Evolutionary conservation across 352 stramenopile species (phyloP).

Genomic region (Aphanomyces cochlioides): DNA sequence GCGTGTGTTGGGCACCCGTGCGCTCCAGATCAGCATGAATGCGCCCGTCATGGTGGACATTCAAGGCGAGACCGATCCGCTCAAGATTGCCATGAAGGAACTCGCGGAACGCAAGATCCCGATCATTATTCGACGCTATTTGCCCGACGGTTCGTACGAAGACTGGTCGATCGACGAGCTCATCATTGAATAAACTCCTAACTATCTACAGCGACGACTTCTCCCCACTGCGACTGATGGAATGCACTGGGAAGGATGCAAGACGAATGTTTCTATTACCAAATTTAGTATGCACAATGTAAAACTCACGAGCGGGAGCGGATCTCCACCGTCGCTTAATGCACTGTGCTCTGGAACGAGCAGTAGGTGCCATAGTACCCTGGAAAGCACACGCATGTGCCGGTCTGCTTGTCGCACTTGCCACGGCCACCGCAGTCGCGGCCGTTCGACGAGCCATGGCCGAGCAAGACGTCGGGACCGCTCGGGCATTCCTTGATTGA

Average conservation of each 20-base stretch:
- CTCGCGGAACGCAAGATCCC: conserved; percentile 98
- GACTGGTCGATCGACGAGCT: conserved; percentile 99
- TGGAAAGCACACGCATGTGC: conserved; percentile 92
- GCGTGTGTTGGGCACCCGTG: conserved; percentile 96
- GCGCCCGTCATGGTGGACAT: conserved; percentile 95
- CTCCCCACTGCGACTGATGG: too few species aligned
- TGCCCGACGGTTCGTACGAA: conserved; percentile 98
- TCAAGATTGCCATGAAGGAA: conserved; percentile 99
- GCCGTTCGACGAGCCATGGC: conserved; percentile 69
- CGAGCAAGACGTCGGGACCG: conserved; percentile 84
- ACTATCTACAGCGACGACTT: not conserved
- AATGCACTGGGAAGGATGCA: too few species aligned
- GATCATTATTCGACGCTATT: conserved; percentile 98
- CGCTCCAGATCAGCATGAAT: conserved; percentile 99
- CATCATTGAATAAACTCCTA: conserved; percentile 93
- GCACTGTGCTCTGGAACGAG: conserved; percentile 73
- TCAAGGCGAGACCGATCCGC: conserved; percentile 97
- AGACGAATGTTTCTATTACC: too few species aligned
- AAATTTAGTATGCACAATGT: too few species aligned
- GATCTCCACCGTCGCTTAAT: conserved; percentile 39
- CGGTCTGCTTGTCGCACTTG: conserved; percentile 93
- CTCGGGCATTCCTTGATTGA: conserved; percentile 94
- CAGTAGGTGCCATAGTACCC: conserved; percentile 94
- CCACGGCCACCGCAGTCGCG: conserved; percentile 91
- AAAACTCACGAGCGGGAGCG: not conserved